Evolutionary conservation across 1,284 basidiomycete genomes (phyloP).

Genomic region (Erythrobasidium hasegawianum): DNA sequence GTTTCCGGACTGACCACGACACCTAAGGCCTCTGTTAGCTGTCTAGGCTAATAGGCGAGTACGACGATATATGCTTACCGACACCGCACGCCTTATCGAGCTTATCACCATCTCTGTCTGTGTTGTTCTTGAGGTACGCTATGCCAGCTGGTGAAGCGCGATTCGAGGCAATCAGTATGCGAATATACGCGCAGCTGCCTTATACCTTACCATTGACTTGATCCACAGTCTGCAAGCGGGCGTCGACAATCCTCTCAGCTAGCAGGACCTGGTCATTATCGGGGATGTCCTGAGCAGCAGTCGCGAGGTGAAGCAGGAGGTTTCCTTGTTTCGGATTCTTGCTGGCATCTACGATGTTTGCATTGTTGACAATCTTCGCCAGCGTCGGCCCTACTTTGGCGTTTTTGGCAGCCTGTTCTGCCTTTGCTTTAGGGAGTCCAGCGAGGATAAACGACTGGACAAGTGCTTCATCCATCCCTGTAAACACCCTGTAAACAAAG

Average conservation of each 20-base stretch:
- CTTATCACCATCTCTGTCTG: conserved; percentile 63
- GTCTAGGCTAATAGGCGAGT: neutral
- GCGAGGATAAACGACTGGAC: conserved; percentile 25
- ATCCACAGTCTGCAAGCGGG: conserved; percentile 72
- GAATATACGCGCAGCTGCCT: neutral
- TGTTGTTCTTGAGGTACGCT: conserved; percentile 67
- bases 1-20: conserved; percentile 71
- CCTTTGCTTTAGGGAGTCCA: conserved; percentile 33
- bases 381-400: conserved; percentile 13
- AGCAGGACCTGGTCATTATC: conserved; percentile 67
- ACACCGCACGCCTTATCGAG: conserved; percentile 84
- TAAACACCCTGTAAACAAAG: neutral
- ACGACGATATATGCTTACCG: conserved; percentile 57
- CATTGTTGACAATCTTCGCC: conserved; percentile 16
- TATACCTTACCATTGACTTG: conserved; percentile 70
- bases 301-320: conserved; percentile 31
- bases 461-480: conserved; percentile 10
- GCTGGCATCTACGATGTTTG: conserved; percentile 13
- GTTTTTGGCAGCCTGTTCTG: conserved; percentile 33
- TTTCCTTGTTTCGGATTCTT: conserved; percentile 34
- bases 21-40: conserved; percentile 55
- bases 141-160: conserved; percentile 59
- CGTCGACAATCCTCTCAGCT: conserved; percentile 61
- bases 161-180: neutral
- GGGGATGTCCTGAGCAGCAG: conserved; percentile 55